Conservation (phyloP, 257 asterid genomes). For the Ligustrum vulgare region DNA sequence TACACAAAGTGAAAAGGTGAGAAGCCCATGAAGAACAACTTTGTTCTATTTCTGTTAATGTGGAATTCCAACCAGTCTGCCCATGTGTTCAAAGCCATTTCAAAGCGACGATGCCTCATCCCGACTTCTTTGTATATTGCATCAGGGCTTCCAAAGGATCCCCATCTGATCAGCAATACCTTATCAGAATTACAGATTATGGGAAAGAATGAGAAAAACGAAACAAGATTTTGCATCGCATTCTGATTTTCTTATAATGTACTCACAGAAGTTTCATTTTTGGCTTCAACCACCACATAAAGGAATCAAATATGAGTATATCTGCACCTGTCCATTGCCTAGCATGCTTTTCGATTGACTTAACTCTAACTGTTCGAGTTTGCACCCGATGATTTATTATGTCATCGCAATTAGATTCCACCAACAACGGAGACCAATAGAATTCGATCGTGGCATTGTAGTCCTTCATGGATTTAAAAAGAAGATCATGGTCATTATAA, state of each 20-base stretch:
- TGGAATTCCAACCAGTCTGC: constrained; percentile 48
- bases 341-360: constrained; percentile 50
- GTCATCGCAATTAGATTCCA: constrained; percentile 50
- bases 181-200: too few relatives aligned
- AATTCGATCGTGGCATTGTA: constrained; percentile 47
- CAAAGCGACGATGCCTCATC: constrained; percentile 32
- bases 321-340: constrained; percentile 50
- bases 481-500: background rate
- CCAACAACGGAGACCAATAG: constrained; percentile 52
- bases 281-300: constrained; percentile 46
- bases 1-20: constrained; percentile 40
- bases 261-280: constrained; percentile 31
- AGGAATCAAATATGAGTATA: constrained; percentile 43
- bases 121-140: constrained; percentile 31
- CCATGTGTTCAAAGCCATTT: constrained; percentile 47
- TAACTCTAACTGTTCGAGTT: constrained; percentile 31
- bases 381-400: constrained; percentile 31
- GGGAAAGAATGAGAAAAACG: too few relatives aligned
- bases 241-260: too few relatives aligned
- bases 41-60: constrained; percentile 30
- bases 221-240: too few relatives aligned
- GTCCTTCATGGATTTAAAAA: constrained; percentile 28
- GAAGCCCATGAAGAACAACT: constrained; percentile 42
- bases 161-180: too few relatives aligned
- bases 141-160: constrained; percentile 12